A percentile compares a stretch with the other conserved stretches of the same genome.
These are phyloP conservation scores for Curvularia hawaiiensis DNA, from an alignment of 2,329 filamentous ascomycete genomes.

Conservation along the genomic window DNA sequence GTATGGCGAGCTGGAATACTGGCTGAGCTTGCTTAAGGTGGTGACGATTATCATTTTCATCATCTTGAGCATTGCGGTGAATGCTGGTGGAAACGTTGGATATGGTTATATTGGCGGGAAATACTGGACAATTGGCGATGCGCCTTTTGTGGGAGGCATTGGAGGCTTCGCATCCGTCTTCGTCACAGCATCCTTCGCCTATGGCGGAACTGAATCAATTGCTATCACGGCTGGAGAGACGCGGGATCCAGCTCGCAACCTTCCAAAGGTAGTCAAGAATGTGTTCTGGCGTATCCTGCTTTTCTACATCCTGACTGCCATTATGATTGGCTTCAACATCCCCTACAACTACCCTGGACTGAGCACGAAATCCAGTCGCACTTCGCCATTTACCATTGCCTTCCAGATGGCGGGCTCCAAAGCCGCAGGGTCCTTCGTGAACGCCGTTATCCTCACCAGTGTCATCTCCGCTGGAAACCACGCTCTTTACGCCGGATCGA, in stretches of 20 bases:
- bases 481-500: constrained; percentile 59
- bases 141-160: constrained; percentile 44
- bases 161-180: constrained; percentile 71
- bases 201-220: constrained; percentile 76
- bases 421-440: constrained; percentile 67
- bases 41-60: constrained; percentile 44
- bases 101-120: constrained; percentile 58
- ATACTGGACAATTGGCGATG: constrained; percentile 71
- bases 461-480: constrained; percentile 64
- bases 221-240: constrained; percentile 80
- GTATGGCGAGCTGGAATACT: constrained; percentile 47
- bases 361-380: constrained; percentile 43
- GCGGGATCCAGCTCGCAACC: constrained; percentile 76
- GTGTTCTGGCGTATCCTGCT: constrained; percentile 67
- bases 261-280: constrained; percentile 88
- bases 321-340: constrained; percentile 52
- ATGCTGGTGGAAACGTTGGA: constrained; percentile 31
- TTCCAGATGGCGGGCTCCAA: constrained; percentile 66
- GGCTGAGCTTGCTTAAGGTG: constrained; percentile 44
- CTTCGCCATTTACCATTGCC: constrained; percentile 70
- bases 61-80: constrained; percentile 39
- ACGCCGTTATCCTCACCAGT: constrained; percentile 67
- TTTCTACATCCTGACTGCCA: constrained; percentile 51
- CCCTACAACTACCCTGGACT: constrained; percentile 46
- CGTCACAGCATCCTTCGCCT: constrained; percentile 75